These are phyloP conservation scores for Geranium brycei DNA, from an alignment of 345 rosid species.

Conservation along the genomic window DNA sequence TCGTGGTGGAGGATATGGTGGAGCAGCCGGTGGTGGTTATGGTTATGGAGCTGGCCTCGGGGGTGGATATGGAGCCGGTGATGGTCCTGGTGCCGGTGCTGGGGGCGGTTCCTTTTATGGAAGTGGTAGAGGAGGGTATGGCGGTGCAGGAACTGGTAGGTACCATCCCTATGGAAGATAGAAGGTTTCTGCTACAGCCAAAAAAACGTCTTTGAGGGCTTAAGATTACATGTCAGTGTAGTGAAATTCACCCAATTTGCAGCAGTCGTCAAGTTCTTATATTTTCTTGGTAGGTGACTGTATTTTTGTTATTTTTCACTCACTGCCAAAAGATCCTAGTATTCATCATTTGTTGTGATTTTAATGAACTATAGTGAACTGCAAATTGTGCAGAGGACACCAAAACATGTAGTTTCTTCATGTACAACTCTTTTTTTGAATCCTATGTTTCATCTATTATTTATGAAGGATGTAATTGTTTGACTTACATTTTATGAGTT, in stretches of 20 bases:
- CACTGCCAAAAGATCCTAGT: background rate
- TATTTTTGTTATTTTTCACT: too few species aligned
- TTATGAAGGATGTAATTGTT: too few species aligned
- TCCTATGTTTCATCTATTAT: background rate
- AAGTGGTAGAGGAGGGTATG: slow-evolving; percentile 3
- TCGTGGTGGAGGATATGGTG: slow-evolving; percentile 20
- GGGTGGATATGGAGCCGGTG: slow-evolving; percentile 40
- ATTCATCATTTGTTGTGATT: too few species aligned
- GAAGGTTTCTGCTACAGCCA: slow-evolving; percentile 8
- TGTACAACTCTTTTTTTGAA: background rate
- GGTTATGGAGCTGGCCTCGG: slow-evolving; percentile 22
- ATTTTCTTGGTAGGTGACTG: slow-evolving; percentile 4
- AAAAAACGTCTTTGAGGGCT: background rate
- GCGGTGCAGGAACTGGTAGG: slow-evolving; percentile 45
- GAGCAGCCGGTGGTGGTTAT: slow-evolving; percentile 25
- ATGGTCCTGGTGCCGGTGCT: slow-evolving; percentile 30
- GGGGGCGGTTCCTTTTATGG: too few species aligned
- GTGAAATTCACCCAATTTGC: slow-evolving; percentile 2
- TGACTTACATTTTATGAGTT: too few species aligned
- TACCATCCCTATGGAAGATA: slow-evolving; percentile 90
- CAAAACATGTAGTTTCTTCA: background rate
- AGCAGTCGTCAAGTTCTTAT: background rate
- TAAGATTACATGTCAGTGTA: background rate
- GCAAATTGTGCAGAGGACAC: slow-evolving; percentile 9
- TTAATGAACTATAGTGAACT: slow-evolving; percentile 3